Evolutionary conservation across 139 green algal species (phyloP).

Genomic region (Protoeuglena noctilucae): DNA sequence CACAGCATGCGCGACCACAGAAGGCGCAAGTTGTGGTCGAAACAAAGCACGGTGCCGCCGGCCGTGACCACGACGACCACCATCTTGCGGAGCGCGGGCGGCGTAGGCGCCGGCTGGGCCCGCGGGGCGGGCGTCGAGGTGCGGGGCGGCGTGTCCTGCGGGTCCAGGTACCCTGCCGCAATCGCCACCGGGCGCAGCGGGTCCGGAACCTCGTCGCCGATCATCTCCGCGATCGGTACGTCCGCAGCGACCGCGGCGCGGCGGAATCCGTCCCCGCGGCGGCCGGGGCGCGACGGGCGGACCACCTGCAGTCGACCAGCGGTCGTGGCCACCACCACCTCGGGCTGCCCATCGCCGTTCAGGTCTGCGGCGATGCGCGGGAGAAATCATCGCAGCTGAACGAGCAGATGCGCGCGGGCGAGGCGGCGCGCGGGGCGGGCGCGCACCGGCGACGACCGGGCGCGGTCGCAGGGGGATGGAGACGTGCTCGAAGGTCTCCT

Average conservation of each 20-base stretch:
- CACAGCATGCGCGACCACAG: conserved; percentile 63
- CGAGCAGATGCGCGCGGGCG: too few relatives aligned
- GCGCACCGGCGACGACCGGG: neutral
- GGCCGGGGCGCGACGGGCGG: neutral
- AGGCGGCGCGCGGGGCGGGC: neutral
- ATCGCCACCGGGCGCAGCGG: conserved; percentile 35
- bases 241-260: neutral
- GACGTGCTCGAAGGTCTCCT: neutral
- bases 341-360: conserved; percentile 82
- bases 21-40: conserved; percentile 90
- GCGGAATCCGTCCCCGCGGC: neutral
- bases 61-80: conserved; percentile 80
- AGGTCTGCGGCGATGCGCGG: conserved; percentile 36
- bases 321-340: conserved; percentile 63
- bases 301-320: conserved; percentile 45
- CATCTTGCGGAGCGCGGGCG: conserved; percentile 47
- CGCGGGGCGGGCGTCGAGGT: neutral
- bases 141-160: conserved; percentile 1
- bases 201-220: too few relatives aligned
- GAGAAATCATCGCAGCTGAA: neutral
- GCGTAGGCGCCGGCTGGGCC: conserved; percentile 20
- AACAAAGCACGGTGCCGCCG: conserved; percentile 57
- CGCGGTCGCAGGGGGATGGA: too few relatives aligned
- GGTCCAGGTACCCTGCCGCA: conserved; percentile 57
- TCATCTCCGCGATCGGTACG: too few relatives aligned